Evolutionary conservation across 129 eudicot species (phyloP).

Genomic region (Gnaphalium uliginosum): DNA sequence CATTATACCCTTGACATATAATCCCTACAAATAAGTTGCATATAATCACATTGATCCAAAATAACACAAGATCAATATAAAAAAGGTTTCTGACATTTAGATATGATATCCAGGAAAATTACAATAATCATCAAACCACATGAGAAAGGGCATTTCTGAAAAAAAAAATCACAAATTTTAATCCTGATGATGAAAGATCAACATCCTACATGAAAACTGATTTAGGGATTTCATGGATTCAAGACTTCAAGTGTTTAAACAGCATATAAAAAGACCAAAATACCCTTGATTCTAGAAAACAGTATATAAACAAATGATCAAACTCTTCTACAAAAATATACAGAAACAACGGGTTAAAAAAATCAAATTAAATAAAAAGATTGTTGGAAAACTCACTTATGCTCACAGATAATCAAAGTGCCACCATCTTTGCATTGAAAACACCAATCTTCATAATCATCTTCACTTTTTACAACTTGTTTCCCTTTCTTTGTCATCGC

Average conservation of each 20-base stretch:
- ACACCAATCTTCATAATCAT: constrained; percentile 71
- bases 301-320: constrained; percentile 14
- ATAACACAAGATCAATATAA: neutral
- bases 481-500: constrained; percentile 34
- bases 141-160: neutral
- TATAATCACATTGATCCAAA: neutral
- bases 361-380: no score
- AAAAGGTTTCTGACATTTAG: neutral
- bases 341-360: neutral
- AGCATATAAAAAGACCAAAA: constrained; percentile 29
- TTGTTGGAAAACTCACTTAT: constrained; percentile 43
- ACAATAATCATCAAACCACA: neutral
- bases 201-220: constrained; percentile 5
- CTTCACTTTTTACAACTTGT: constrained; percentile 39
- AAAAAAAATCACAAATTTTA: neutral
- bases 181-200: neutral
- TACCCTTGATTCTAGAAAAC: constrained; percentile 29
- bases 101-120: neutral
- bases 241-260: neutral
- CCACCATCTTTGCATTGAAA: constrained; percentile 88
- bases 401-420: constrained; percentile 53
- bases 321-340: neutral
- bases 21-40: neutral
- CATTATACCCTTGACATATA: neutral
- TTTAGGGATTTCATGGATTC: constrained; percentile 2